Evolutionary conservation across 2,329 filamentous ascomycete species (phyloP).

Genomic region (Ceratocystis eucalypticola): DNA sequence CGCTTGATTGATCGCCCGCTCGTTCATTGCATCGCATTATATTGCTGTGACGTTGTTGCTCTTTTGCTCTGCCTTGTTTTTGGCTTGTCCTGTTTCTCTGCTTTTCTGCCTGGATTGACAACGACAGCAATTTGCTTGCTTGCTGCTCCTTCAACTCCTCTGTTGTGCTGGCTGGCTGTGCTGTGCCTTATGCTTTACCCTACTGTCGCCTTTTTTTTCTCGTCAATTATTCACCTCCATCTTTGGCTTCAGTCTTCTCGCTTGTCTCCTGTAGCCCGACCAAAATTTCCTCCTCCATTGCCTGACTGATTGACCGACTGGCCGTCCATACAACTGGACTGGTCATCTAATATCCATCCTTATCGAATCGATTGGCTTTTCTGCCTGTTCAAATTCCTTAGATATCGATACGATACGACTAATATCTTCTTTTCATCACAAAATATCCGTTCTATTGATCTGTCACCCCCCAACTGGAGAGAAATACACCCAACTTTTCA

Average conservation of each 20-base stretch:
- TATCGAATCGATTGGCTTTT: background rate
- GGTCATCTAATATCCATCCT: background rate
- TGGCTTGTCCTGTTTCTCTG: background rate
- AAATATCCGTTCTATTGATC: background rate
- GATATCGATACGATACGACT: background rate
- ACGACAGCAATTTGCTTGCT: background rate
- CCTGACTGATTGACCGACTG: background rate
- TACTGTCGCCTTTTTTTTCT: conserved; percentile 2
- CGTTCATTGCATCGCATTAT: background rate
- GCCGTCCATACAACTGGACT: background rate
- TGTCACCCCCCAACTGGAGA: background rate
- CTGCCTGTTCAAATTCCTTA: background rate
- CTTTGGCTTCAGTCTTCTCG: background rate
- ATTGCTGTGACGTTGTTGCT: background rate
- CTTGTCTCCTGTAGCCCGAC: background rate
- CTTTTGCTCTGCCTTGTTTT: background rate
- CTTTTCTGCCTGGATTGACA: background rate
- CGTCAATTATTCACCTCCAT: background rate
- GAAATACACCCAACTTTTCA: background rate
- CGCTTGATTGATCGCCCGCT: background rate
- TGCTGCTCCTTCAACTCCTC: background rate
- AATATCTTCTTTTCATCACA: background rate
- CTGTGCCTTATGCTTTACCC: background rate
- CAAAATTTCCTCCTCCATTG: background rate
- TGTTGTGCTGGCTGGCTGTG: conserved; percentile 1